phyloP scores from a whole-genome alignment of 176 grass and related monocot genomes.

The Secale cereale region DNA sequence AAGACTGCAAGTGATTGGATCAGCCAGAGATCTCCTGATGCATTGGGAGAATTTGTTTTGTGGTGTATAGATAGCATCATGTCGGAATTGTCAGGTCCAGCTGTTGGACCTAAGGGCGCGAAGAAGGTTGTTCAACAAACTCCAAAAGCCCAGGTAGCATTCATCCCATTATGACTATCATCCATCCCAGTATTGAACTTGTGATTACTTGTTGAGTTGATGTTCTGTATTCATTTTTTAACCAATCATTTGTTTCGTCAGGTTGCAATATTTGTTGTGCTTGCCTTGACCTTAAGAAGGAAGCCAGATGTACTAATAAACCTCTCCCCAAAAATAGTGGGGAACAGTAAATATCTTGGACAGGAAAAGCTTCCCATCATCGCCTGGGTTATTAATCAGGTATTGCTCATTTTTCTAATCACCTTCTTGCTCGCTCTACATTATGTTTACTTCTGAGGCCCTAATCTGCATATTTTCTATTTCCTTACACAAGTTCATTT shows the following conservation, averaged over 20 bases:
- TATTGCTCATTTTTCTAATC: not conserved
- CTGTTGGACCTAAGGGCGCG: slow-evolving; percentile 55
- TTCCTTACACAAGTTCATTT: not conserved
- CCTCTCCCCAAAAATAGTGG: slow-evolving; percentile 59
- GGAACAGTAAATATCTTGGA: slow-evolving; percentile 75
- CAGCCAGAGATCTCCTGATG: slow-evolving; percentile 63
- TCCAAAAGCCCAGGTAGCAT: slow-evolving; percentile 82
- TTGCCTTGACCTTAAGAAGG: slow-evolving; percentile 82
- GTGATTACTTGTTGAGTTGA: not conserved
- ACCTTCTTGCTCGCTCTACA: not conserved
- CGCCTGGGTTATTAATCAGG: slow-evolving; percentile 85
- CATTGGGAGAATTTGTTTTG: slow-evolving; percentile 73
- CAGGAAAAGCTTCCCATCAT: slow-evolving; percentile 85
- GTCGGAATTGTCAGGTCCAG: slow-evolving; percentile 63
- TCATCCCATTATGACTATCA: slow-evolving; percentile 4
- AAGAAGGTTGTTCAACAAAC: slow-evolving; percentile 72
- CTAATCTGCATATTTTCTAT: not conserved
- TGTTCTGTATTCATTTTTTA: slow-evolving; percentile 13
- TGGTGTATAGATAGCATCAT: slow-evolving; percentile 94
- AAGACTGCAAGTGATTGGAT: slow-evolving; percentile 82
- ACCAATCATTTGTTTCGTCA: slow-evolving; percentile 21
- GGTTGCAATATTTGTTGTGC: slow-evolving; percentile 93
- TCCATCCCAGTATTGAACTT: no score
- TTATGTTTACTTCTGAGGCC: not conserved
- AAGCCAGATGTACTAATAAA: slow-evolving; percentile 68